These are phyloP conservation scores for Emmonsiellopsis sp. DNA, from an alignment of 2,329 filamentous ascomycete genomes.

Conservation along the genomic window DNA sequence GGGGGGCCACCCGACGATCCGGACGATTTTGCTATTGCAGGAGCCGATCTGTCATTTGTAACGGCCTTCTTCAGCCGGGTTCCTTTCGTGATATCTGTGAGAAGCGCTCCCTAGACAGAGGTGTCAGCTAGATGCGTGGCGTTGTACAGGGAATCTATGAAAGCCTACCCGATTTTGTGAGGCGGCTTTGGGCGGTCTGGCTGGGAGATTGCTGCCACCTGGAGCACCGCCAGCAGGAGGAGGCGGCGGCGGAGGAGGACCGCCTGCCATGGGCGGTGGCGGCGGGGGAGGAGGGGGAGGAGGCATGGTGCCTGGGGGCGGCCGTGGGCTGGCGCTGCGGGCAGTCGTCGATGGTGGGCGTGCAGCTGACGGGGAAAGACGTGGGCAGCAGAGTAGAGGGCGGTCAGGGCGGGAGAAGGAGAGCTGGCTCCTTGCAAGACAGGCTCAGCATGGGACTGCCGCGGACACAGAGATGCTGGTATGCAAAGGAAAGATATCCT, in stretches of 20 bases:
- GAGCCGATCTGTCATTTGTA: slow-evolving; percentile 87
- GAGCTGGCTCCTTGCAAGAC: too few relatives aligned
- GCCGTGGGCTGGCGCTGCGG: not conserved
- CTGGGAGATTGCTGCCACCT: slow-evolving; percentile 38
- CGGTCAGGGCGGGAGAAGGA: not conserved
- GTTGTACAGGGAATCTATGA: not conserved
- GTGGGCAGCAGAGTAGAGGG: not conserved
- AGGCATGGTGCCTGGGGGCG: slow-evolving; percentile 26
- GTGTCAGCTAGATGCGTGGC: slow-evolving; percentile 10
- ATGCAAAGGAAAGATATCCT: too few relatives aligned
- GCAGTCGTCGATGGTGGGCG: slow-evolving; percentile 1
- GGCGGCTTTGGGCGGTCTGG: slow-evolving; percentile 46
- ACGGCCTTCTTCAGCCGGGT: slow-evolving; percentile 70
- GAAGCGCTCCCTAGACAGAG: slow-evolving; percentile 61
- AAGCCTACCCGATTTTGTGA: slow-evolving; percentile 54
- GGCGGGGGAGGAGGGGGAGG: slow-evolving; percentile 60
- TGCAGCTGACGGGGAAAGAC: not conserved
- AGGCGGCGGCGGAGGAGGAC: slow-evolving; percentile 51
- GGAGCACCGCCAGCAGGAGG: slow-evolving; percentile 52
- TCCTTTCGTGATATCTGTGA: slow-evolving; percentile 82
- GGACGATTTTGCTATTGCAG: slow-evolving; percentile 51
- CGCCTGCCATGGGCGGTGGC: slow-evolving; percentile 47
- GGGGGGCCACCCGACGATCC: slow-evolving; percentile 50
- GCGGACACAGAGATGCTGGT: too few relatives aligned
- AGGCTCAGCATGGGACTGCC: too few relatives aligned